These are phyloP conservation scores for Fusarium zealandicum DNA, from an alignment of 2,329 filamentous ascomycete species.

Conservation along the genomic window DNA sequence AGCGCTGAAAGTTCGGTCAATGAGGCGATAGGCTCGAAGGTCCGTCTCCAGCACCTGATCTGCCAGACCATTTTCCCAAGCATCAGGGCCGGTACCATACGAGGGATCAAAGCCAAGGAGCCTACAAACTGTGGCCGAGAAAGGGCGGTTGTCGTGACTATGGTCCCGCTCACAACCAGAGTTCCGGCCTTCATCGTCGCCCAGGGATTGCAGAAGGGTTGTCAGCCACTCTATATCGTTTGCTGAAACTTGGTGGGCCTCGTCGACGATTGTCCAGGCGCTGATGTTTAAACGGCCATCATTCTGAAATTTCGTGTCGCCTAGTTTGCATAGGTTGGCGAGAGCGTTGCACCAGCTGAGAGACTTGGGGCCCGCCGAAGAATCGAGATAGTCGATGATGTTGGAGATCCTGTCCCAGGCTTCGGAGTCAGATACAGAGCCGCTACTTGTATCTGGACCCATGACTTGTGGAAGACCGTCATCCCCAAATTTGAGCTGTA, in stretches of 20 bases:
- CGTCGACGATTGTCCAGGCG: no score
- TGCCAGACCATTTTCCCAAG: not conserved
- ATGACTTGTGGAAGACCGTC: not conserved
- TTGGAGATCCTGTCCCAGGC: not conserved
- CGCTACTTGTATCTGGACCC: not conserved
- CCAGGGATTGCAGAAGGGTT: no score
- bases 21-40: not conserved
- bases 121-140: not conserved
- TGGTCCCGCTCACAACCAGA: no score
- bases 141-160: no score
- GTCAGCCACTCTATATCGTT: no score
- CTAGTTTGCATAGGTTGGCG: not conserved
- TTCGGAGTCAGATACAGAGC: no score
- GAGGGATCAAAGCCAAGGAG: not conserved
- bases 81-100: accelerated
- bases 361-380: not conserved
- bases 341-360: not conserved
- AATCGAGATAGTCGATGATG: not conserved
- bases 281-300: no score
- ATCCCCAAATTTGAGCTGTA: not conserved
- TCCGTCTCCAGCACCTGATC: not conserved
- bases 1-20: not conserved
- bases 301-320: no score
- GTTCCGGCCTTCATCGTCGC: no score
- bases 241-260: no score